Evolutionary conservation across 2,329 filamentous ascomycete genomes (phyloP), one percentile per base, ranked within the genome.

Genomic region (Penicillium sp.): DNA sequence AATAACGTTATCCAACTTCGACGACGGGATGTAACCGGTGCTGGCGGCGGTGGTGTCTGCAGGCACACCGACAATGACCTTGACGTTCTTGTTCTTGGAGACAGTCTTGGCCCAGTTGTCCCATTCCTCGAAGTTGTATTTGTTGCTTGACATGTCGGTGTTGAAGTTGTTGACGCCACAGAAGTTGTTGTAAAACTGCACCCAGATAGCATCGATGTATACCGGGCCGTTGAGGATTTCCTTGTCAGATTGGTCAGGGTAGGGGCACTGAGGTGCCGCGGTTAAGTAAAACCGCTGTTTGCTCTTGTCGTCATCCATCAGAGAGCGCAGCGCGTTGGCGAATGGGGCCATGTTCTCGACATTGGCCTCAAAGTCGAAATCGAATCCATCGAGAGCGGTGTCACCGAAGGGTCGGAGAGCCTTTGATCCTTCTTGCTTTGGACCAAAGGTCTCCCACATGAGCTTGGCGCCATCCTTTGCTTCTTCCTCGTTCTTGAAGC

Each of bases 401-500:
- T 74, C 72, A 50, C 86, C 86, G 67, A 91, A 91, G 1, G 88
- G 88, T 8, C 89, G 83, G 52, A 83, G 77, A 7, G 75, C 75
- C 1, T 69, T 71, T 39, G 72, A 77, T 29, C 46, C 56, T 7
- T 51, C 39, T 72, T 75, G 11, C 72, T 63, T 36, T 70, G 88
- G 85, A 2, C 88, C 88, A 68, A 90, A 91, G 58, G 86, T 87
- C 47, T 82, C 77, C 88, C 88, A 92, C 53, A 92, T 74, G 18
- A 81, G 77, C 50, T 87, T 73, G 0, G 88, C 88, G 2, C 82
- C 82, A 1, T 75, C 67, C 18, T 76, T 68, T 5, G 87, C 87
- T 0, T 76, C 80, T 0, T 71, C 59, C 1, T 75, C 61, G n/a
- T 78, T 81, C 36, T 71, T 65, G 75, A 89, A 89, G 24, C 87